phyloP scores from a whole-genome alignment of 768 basidiomycete genomes.

The Tulasnella sp. region DNA sequence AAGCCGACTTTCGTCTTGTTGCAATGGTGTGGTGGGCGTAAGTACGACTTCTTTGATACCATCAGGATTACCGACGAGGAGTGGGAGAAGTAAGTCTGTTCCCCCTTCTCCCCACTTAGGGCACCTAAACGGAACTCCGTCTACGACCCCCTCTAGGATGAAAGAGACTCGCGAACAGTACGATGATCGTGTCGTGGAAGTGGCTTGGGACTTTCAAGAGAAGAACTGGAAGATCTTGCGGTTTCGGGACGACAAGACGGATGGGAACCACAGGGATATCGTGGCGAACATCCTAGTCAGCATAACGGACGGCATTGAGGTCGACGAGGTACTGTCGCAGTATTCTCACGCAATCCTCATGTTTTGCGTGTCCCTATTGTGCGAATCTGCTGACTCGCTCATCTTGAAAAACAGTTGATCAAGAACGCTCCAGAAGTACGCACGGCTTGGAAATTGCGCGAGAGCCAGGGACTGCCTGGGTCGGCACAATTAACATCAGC shows the following conservation, averaged over 20 bases:
- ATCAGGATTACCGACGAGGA: conserved; percentile 80
- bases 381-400: not conserved
- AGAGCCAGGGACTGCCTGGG: not conserved
- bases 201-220: conserved; percentile 68
- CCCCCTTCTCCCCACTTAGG: conserved; percentile 8
- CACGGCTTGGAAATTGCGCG: conserved; percentile 15
- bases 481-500: conserved; percentile 6
- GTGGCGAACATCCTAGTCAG: conserved; percentile 84
- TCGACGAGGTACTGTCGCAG: conserved; percentile 76
- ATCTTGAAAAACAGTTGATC: conserved; percentile 9
- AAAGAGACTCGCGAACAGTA: conserved; percentile 75
- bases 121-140: not conserved
- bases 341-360: conserved; percentile 16
- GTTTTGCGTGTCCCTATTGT: no score
- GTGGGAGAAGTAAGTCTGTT: conserved; percentile 71
- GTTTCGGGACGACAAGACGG: conserved; percentile 85
- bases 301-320: conserved; percentile 90
- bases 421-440: conserved; percentile 1
- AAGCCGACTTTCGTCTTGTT: conserved; percentile 81
- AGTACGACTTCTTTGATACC: conserved; percentile 74
- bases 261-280: conserved; percentile 78
- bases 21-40: conserved; percentile 63
- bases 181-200: conserved; percentile 91
- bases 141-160: conserved; percentile 49
- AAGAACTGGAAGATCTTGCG: conserved; percentile 79